A percentile compares a stretch with the other conserved stretches of the same genome.
These are phyloP conservation scores for Sisymbrium irio DNA, from an alignment of 345 rosid genomes.

Conservation along the genomic window DNA sequence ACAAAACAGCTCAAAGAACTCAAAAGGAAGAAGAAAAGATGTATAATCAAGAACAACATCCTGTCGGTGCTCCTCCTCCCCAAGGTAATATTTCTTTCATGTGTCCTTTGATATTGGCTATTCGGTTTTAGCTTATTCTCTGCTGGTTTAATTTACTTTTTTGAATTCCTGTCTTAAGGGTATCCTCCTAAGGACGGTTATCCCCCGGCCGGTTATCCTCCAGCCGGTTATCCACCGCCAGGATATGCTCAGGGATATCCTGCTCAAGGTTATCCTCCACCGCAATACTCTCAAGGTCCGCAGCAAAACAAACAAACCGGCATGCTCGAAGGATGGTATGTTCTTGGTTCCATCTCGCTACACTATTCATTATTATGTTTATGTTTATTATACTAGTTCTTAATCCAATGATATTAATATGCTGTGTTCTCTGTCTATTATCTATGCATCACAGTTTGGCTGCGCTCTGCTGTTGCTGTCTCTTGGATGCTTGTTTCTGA, in stretches of 20 bases:
- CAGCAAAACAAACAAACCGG: slow-evolving; percentile 41
- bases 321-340: slow-evolving; percentile 67
- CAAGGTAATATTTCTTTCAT: slow-evolving; percentile 43
- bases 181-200: slow-evolving; percentile 39
- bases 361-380: not conserved
- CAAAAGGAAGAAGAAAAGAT: slow-evolving; percentile 32
- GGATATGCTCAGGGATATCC: slow-evolving; percentile 56
- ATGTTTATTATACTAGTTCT: not conserved
- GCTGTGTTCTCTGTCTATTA: not conserved
- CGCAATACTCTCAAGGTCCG: slow-evolving; percentile 45
- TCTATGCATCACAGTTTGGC: slow-evolving; percentile 50
- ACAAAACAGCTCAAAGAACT: not conserved
- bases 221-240: slow-evolving; percentile 56
- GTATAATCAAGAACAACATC: slow-evolving; percentile 55
- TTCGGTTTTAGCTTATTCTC: slow-evolving; percentile 1
- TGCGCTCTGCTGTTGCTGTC: slow-evolving; percentile 76
- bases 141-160: not conserved
- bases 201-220: slow-evolving; percentile 61
- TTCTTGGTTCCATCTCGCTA: not conserved
- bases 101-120: not conserved
- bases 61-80: slow-evolving; percentile 66
- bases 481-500: slow-evolving; percentile 69
- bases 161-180: slow-evolving; percentile 7
- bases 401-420: not conserved
- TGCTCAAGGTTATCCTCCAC: slow-evolving; percentile 46